Percentiles rank a stretch among this genome's conserved stretches.
phyloP scores from a whole-genome alignment of 2,329 filamentous ascomycete species.

The Raffaelea arxii region DNA sequence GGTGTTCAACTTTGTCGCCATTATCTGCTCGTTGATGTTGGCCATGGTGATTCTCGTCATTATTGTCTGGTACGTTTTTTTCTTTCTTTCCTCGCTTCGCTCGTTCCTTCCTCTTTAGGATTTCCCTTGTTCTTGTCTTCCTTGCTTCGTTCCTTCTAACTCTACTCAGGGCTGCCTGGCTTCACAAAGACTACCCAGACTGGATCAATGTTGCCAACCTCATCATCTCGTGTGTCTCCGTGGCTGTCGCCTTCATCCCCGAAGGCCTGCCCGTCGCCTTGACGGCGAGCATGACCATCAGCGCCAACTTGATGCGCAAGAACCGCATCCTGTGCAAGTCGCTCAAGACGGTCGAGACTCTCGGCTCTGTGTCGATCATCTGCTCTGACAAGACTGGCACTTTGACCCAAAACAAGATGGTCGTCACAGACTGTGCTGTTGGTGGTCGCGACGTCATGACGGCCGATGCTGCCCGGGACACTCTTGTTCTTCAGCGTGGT shows the following conservation, averaged over 20 bases:
- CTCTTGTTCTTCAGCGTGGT: slow-evolving; percentile 18
- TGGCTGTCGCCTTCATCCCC: slow-evolving; percentile 67
- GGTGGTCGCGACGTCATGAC: slow-evolving; percentile 42
- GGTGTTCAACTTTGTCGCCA: slow-evolving; percentile 60
- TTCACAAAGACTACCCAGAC: slow-evolving; percentile 53
- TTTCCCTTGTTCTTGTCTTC: slow-evolving; percentile 21
- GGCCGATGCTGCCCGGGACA: slow-evolving; percentile 39
- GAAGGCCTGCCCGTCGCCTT: slow-evolving; percentile 64
- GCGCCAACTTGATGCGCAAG: slow-evolving; percentile 65
- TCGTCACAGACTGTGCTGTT: slow-evolving; percentile 58
- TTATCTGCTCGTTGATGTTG: slow-evolving; percentile 60
- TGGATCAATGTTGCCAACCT: slow-evolving; percentile 66
- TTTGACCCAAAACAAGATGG: slow-evolving; percentile 62
- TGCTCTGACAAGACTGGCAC: slow-evolving; percentile 73
- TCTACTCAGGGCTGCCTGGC: slow-evolving; percentile 50
- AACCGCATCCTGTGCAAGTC: slow-evolving; percentile 74
- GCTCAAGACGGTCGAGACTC: slow-evolving; percentile 67
- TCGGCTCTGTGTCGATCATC: slow-evolving; percentile 63
- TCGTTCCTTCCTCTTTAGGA: no score
- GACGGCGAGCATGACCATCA: slow-evolving; percentile 63
- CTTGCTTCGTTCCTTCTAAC: slow-evolving; percentile 25
- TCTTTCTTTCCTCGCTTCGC: slow-evolving; percentile 9
- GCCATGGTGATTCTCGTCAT: slow-evolving; percentile 55
- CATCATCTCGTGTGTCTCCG: slow-evolving; percentile 63
- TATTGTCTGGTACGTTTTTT: slow-evolving; percentile 48